phyloP scores from a whole-genome alignment of 257 asterid species.

The Solanum sitiens region DNA sequence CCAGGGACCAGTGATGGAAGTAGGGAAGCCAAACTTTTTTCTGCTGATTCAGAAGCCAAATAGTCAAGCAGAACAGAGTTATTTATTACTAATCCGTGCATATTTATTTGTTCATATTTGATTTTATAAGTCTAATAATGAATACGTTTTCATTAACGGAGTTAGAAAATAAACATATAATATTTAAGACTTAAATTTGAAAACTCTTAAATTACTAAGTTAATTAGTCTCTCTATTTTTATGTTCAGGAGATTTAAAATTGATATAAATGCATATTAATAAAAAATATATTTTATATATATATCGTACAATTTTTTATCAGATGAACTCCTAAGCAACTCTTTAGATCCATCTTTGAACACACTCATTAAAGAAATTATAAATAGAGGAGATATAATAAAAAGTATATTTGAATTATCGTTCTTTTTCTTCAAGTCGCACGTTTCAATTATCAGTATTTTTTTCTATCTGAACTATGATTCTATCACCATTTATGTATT shows the following conservation, averaged over 20 bases:
- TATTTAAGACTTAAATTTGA: no score
- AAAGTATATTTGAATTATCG: background rate
- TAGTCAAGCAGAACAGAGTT: background rate
- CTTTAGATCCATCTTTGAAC: no score
- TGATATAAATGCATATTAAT: no score
- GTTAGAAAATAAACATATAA: no score
- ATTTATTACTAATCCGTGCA: background rate
- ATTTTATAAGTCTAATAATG: background rate
- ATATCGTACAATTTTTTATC: no score
- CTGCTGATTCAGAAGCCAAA: background rate
- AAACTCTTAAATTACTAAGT: no score
- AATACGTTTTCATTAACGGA: rapidly evolving
- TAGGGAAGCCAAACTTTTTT: background rate
- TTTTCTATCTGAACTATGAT: no score
- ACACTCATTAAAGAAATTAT: background rate
- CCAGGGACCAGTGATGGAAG: background rate
- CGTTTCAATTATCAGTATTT: no score
- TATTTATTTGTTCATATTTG: background rate
- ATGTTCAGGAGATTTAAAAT: no score
- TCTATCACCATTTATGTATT: background rate
- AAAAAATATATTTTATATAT: no score
- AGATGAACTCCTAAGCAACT: background rate
- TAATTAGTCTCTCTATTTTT: no score
- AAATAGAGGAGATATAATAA: background rate
- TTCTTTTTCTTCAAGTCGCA: no score